Evolutionary conservation across 805 yeast genomes (phyloP), one percentile per base, ranked within the genome.

Genomic region (Priceomyces castillae): DNA sequence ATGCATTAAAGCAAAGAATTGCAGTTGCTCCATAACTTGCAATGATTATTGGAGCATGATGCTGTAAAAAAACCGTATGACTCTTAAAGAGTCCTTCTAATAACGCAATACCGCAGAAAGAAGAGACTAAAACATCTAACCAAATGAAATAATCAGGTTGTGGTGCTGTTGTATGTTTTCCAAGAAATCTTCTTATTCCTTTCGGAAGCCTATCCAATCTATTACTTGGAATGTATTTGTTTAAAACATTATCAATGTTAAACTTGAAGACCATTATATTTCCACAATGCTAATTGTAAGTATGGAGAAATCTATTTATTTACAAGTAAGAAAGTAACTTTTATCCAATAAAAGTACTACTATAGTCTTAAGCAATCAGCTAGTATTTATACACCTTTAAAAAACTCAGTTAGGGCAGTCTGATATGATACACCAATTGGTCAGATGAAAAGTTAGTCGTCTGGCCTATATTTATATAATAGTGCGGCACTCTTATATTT

Each of bases 1-100:
- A 61, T 1, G 78, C 74, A 53, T 81, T 82, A 59, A 76, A 82
- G 34, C 78, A 62, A 10, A 82, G 62, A 28, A 82, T 74, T 1
- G 86, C 84, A 2, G 82, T 65, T 0, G 89, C 89, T 0, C 83
- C 88, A 49, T 78, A 78, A 48, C 74, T 64, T 2, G 82, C 82
- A 31, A 78, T 62, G n/a, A 78, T 66, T 9, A 67, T 53, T 2
- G 82, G 81, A 0, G 77, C 73, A 51, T 70, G 67, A 46, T 68
- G 71, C 16, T 48, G 37, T 3, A 61, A 52, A 49, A 77, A 76
- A 0, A 66, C 73, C 0, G 67, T 63, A 40, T 61, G 61, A 39
- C 57, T 54, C 46, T 57, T 61, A 53, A 77, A 78, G 0, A 78
- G 64, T 0, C 73, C 81, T 52, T 73, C 79, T 9, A 77, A 44